phyloP scores from a whole-genome alignment of 106 monocot species.

The Amphibolis antarctica region DNA sequence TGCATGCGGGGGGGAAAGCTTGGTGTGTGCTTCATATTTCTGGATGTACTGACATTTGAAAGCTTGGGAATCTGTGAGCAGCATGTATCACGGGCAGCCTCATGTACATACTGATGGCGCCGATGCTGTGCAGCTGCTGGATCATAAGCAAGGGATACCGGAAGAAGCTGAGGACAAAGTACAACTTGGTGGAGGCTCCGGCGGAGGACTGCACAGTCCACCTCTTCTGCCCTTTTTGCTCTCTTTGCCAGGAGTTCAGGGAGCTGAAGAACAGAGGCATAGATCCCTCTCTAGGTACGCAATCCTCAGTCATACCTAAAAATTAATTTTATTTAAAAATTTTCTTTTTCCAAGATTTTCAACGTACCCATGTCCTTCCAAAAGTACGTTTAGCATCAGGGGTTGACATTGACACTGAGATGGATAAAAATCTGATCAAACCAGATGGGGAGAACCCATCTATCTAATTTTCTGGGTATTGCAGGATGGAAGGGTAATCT shows the following conservation, averaged over 20 bases:
- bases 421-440: too few relatives aligned
- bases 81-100: constrained; percentile 35
- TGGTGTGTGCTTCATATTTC: not conserved
- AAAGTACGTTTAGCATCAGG: too few relatives aligned
- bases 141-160: constrained; percentile 40
- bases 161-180: constrained; percentile 31
- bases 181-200: constrained; percentile 43
- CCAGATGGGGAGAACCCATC: too few relatives aligned
- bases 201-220: constrained; percentile 47
- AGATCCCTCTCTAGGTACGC: constrained; percentile 49
- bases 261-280: constrained; percentile 43
- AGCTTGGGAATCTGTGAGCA: not conserved
- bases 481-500: constrained; percentile 54
- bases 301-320: not conserved
- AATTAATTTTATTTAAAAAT: too few relatives aligned
- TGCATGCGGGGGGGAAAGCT: too few relatives aligned
- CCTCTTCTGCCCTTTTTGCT: constrained; percentile 44
- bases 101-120: constrained; percentile 37
- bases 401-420: too few relatives aligned
- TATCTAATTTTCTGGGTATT: not conserved
- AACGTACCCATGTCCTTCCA: too few relatives aligned
- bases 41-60: not conserved
- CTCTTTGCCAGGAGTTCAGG: constrained; percentile 67
- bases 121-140: constrained; percentile 28
- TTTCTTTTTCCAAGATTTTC: too few relatives aligned